Evolutionary conservation across 306 rosid genomes (phyloP).

Genomic region (Adenanthera pavonina): DNA sequence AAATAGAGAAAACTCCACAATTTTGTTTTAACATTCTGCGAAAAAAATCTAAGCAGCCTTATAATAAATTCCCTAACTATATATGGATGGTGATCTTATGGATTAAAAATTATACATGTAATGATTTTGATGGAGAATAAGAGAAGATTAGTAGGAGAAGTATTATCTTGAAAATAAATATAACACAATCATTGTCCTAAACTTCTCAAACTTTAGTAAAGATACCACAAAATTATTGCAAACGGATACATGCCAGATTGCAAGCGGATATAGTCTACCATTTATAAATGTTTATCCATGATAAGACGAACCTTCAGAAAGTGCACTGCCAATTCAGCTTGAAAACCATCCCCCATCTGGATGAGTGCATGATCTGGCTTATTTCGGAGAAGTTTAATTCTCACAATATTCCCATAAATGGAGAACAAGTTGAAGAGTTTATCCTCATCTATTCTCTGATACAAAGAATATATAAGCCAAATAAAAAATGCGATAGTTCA

Average conservation of each 20-base stretch:
- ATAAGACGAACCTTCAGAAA: slow-evolving; percentile 82
- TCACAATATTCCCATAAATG: slow-evolving; percentile 92
- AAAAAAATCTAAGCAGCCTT: neutral
- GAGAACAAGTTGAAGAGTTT: slow-evolving; percentile 97
- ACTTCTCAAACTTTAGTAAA: slow-evolving; percentile 21
- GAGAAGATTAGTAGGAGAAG: neutral
- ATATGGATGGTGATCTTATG: neutral
- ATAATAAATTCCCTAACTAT: neutral
- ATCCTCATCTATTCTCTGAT: slow-evolving; percentile 96
- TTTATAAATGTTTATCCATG: slow-evolving; percentile 17
- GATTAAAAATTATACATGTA: neutral
- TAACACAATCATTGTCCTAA: neutral
- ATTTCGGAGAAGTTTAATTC: slow-evolving; percentile 92
- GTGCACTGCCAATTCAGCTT: slow-evolving; percentile 95
- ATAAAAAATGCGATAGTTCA: neutral
- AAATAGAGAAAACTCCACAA: neutral
- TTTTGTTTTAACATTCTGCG: neutral
- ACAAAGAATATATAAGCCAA: slow-evolving; percentile 40
- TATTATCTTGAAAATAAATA: neutral
- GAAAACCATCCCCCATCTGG: slow-evolving; percentile 99
- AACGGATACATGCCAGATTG: no score
- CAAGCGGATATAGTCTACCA: neutral
- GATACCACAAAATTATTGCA: slow-evolving; percentile 9
- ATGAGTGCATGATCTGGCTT: slow-evolving; percentile 98
- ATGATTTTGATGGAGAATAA: neutral